Percentiles rank a stretch among this genome's conserved stretches.
Conservation (phyloP, 495 filamentous ascomycete genomes). For the Letharia lupina region DNA sequence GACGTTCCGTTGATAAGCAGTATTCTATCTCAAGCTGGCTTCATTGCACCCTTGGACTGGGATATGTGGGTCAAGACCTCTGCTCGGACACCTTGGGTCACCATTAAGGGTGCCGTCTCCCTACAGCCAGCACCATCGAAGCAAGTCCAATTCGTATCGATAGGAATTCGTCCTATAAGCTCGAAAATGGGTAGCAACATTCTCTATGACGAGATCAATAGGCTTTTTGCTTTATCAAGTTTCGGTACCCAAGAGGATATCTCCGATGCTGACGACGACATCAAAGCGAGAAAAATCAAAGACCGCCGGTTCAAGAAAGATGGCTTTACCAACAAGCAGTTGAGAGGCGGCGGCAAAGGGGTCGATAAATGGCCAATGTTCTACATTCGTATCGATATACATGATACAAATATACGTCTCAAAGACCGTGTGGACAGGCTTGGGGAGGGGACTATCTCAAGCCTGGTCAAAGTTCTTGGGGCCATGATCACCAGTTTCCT, state of each 20-base stretch:
- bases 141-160: constrained; percentile 67
- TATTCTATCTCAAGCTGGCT: constrained; percentile 55
- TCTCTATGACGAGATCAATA: constrained; percentile 72
- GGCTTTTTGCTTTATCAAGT: constrained; percentile 63
- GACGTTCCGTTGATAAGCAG: constrained; percentile 37
- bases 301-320: constrained; percentile 38
- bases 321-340: constrained; percentile 47
- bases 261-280: constrained; percentile 26
- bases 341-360: constrained; percentile 51
- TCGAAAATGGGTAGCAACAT: constrained; percentile 48
- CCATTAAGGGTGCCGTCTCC: constrained; percentile 61
- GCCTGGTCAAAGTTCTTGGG: constrained; percentile 52
- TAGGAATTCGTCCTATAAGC: constrained; percentile 56
- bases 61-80: constrained; percentile 59
- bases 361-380: constrained; percentile 90
- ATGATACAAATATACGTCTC: constrained; percentile 10
- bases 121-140: constrained; percentile 60
- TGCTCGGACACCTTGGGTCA: constrained; percentile 51
- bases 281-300: constrained; percentile 34
- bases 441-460: constrained; percentile 40
- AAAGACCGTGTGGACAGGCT: constrained; percentile 20
- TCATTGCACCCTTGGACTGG: constrained; percentile 44
- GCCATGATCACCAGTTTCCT: constrained; percentile 61
- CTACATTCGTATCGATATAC: constrained; percentile 59
- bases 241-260: constrained; percentile 59